A percentile compares a stretch with the other conserved stretches of the same genome.
Evolutionary conservation across 2,329 filamentous ascomycete genomes (phyloP).

Genomic region (Diaporthe ilicicola): DNA sequence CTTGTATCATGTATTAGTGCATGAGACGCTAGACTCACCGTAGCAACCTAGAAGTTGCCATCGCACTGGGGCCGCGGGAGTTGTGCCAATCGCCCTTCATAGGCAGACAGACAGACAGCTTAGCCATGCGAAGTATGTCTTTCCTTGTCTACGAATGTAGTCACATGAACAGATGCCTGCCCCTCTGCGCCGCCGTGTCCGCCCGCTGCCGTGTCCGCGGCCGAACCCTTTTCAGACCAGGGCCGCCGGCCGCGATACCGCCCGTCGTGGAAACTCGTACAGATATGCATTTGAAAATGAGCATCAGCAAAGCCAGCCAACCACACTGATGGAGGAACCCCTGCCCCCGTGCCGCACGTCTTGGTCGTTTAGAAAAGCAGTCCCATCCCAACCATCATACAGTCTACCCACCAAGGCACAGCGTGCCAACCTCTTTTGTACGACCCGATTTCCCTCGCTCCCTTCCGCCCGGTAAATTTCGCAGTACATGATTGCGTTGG

Average conservation of each 20-base stretch:
- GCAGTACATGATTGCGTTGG: not conserved
- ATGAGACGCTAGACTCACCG: not conserved
- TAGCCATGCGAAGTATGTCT: conserved; percentile 11
- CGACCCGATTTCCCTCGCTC: not conserved
- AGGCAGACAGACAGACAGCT: conserved; percentile 8
- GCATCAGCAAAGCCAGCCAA: not conserved
- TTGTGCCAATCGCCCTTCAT: not conserved
- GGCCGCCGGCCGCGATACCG: conserved; percentile 4
- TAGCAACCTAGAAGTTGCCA: not conserved
- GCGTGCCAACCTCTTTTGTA: not conserved
- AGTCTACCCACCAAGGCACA: not conserved
- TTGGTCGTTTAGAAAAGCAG: not conserved
- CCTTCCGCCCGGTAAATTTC: not conserved
- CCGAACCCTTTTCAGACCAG: not conserved
- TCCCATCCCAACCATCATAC: not conserved
- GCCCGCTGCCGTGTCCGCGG: not conserved
- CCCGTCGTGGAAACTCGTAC: conserved; percentile 21
- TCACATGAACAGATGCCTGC: conserved; percentile 17
- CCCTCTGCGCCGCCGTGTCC: conserved; percentile 2
- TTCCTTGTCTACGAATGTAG: conserved; percentile 13
- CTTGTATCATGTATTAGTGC: conserved; percentile 1
- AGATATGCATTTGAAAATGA: conserved; percentile 20
- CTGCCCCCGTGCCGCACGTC: not conserved
- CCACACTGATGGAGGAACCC: not conserved
- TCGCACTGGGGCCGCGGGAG: not conserved